phyloP scores from a whole-genome alignment of 495 filamentous ascomycete species.

The Penicillium riverlandense region DNA sequence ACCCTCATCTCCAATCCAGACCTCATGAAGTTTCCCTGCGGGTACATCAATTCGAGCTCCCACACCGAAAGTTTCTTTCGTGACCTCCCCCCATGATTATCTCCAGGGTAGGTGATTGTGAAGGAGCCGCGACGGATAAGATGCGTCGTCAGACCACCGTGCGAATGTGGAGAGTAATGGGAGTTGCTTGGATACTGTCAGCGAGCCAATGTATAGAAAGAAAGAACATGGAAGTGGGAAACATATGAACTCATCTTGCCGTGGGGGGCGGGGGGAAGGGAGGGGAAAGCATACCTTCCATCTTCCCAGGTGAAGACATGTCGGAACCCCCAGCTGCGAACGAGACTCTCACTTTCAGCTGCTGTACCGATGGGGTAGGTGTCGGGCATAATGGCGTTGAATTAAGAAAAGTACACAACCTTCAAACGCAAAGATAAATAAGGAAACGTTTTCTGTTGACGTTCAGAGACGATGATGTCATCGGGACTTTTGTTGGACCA shows the following conservation, averaged over 20 bases:
- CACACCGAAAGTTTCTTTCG: slow-evolving; percentile 59
- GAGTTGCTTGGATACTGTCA: slow-evolving; percentile 43
- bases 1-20: slow-evolving; percentile 71
- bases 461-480: too few species aligned
- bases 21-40: slow-evolving; percentile 65
- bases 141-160: slow-evolving; percentile 65
- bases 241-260: background rate
- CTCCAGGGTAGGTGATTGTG: slow-evolving; percentile 68
- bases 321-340: slow-evolving; percentile 68
- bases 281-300: slow-evolving; percentile 54
- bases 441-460: background rate
- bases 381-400: slow-evolving; percentile 7
- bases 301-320: slow-evolving; percentile 80
- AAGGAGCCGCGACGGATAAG: slow-evolving; percentile 64
- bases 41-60: slow-evolving; percentile 74
- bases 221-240: background rate
- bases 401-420: too few species aligned
- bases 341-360: slow-evolving; percentile 53
- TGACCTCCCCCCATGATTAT: slow-evolving; percentile 35
- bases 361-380: slow-evolving; percentile 34
- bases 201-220: too few species aligned
- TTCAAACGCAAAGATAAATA: too few species aligned
- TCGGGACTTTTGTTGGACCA: too few species aligned
- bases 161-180: slow-evolving; percentile 70
- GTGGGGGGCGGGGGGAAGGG: too few species aligned